Conservation (phyloP, 1,139 yeast species). For the Geotrichum cucujoidarum region DNA sequence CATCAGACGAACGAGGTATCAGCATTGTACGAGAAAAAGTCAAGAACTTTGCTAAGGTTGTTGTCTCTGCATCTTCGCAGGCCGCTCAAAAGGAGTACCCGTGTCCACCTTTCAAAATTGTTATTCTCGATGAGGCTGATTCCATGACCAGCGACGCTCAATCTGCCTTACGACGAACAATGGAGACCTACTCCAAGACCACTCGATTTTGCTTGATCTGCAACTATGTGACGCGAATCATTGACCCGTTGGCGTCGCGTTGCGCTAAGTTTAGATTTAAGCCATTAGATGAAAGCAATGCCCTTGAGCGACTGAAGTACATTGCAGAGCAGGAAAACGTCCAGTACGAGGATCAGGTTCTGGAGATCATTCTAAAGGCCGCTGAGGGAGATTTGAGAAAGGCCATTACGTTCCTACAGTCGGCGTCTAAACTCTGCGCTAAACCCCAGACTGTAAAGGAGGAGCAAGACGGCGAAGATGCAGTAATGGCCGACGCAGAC, state of each 20-base stretch:
- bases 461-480: slow-evolving; percentile 34
- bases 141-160: slow-evolving; percentile 99
- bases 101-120: slow-evolving; percentile 88
- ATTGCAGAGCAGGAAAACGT: slow-evolving; percentile 53
- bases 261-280: slow-evolving; percentile 93
- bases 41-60: slow-evolving; percentile 83
- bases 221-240: slow-evolving; percentile 91
- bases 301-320: slow-evolving; percentile 58
- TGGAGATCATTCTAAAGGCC: slow-evolving; percentile 58
- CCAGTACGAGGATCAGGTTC: slow-evolving; percentile 45
- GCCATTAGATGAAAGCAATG: slow-evolving; percentile 65
- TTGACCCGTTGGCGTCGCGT: slow-evolving; percentile 92
- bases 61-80: slow-evolving; percentile 73
- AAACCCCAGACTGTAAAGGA: slow-evolving; percentile 27
- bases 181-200: slow-evolving; percentile 89
- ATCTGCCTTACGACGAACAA: slow-evolving; percentile 88
- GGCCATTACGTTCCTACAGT: slow-evolving; percentile 86
- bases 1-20: slow-evolving; percentile 95
- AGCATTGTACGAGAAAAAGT: slow-evolving; percentile 86
- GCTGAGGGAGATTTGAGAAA: slow-evolving; percentile 89
- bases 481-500: slow-evolving; percentile 26
- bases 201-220: slow-evolving; percentile 93
- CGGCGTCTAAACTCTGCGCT: slow-evolving; percentile 62
- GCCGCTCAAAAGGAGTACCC: slow-evolving; percentile 72
- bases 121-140: slow-evolving; percentile 91